Evolutionary conservation across 2,329 filamentous ascomycete species (phyloP).

Genomic region (Parastagonospora avenae): DNA sequence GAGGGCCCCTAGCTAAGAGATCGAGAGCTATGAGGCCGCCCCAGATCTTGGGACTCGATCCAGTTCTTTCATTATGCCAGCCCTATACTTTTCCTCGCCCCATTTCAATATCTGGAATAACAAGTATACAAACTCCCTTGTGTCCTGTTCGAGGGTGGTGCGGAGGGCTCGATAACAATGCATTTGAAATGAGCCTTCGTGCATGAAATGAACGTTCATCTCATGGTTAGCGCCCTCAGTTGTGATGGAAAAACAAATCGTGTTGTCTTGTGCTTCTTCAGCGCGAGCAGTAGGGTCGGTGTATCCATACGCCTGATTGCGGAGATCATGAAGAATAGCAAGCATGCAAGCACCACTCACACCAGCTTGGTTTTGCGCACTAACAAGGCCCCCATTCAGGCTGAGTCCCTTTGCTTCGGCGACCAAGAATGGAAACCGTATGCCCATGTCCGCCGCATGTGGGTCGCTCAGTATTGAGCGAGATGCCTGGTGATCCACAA

Average conservation of each 20-base stretch:
- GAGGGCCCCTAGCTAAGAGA: too few species aligned
- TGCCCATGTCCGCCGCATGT: slow-evolving; percentile 19
- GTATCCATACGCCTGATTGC: slow-evolving; percentile 6
- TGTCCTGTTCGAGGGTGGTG: background rate
- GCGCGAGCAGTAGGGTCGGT: background rate
- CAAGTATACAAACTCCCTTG: background rate
- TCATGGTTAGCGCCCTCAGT: slow-evolving; percentile 12
- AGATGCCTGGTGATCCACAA: slow-evolving; percentile 14
- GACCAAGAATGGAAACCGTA: slow-evolving; percentile 23
- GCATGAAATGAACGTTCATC: slow-evolving; percentile 11
- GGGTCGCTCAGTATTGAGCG: slow-evolving; percentile 18
- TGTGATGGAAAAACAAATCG: background rate
- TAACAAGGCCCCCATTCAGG: slow-evolving; percentile 15
- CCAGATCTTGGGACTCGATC: too few species aligned
- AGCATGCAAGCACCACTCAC: slow-evolving; percentile 21
- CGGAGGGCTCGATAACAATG: background rate
- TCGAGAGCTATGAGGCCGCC: too few species aligned
- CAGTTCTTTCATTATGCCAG: background rate
- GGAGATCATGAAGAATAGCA: slow-evolving; percentile 17
- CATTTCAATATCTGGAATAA: background rate
- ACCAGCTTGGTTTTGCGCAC: slow-evolving; percentile 25
- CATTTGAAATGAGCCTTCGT: background rate
- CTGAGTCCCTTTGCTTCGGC: slow-evolving; percentile 20
- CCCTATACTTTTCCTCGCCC: background rate
- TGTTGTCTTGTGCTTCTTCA: background rate